Percentiles rank a stretch among this genome's conserved stretches.
Conservation (phyloP, 1,139 yeast species). For the Debaryomyces subglobosus region DNA sequence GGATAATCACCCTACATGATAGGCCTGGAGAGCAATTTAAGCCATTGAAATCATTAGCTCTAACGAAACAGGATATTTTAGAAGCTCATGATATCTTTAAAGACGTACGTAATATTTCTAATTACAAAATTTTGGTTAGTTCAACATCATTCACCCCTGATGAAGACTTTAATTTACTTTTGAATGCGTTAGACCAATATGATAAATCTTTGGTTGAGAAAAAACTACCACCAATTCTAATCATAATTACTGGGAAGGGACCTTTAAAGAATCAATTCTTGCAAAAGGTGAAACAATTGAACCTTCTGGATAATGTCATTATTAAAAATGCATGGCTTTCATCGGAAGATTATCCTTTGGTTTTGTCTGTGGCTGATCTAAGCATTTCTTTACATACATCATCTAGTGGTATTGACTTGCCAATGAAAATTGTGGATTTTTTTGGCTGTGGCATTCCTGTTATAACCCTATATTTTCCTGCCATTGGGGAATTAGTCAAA, state of each 20-base stretch:
- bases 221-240: slow-evolving; percentile 52
- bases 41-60: slow-evolving; percentile 37
- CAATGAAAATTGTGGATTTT: slow-evolving; percentile 96
- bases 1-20: slow-evolving; percentile 62
- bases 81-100: slow-evolving; percentile 43
- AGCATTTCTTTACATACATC: slow-evolving; percentile 92
- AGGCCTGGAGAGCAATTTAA: slow-evolving; percentile 72
- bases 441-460: slow-evolving; percentile 97
- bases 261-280: slow-evolving; percentile 64
- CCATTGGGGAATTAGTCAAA: slow-evolving; percentile 64
- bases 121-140: slow-evolving; percentile 70
- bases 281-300: slow-evolving; percentile 43
- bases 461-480: slow-evolving; percentile 72
- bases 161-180: slow-evolving; percentile 75
- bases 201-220: slow-evolving; percentile 35
- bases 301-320: slow-evolving; percentile 48
- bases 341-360: slow-evolving; percentile 75
- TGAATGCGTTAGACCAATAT: slow-evolving; percentile 67
- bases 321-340: slow-evolving; percentile 73
- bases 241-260: slow-evolving; percentile 93
- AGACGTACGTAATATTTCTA: slow-evolving; percentile 25
- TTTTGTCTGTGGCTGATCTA: slow-evolving; percentile 77
- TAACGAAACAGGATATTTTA: slow-evolving; percentile 36
- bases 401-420: slow-evolving; percentile 90
- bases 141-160: slow-evolving; percentile 97